Percentiles rank a stretch among this genome's conserved stretches.
Conservation (phyloP, 192 early-diverging fungal species). For the Ambispora gerdemannii region DNA sequence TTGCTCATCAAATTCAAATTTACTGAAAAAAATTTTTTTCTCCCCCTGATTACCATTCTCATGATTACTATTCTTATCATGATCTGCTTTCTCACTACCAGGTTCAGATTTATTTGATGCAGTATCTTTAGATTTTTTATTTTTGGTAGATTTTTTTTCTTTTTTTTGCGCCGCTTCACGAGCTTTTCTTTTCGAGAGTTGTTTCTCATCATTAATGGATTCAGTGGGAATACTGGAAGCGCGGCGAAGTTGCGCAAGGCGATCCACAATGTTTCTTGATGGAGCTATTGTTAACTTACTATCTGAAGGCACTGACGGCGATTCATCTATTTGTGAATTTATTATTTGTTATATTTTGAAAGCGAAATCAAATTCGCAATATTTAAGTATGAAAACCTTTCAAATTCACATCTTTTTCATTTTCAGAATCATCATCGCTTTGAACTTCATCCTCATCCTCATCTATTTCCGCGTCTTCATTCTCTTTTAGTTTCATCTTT, state of each 20-base stretch:
- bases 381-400: constrained; percentile 34
- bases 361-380: constrained; percentile 32
- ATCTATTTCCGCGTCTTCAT: constrained; percentile 38
- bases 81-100: constrained; percentile 37
- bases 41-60: constrained; percentile 46
- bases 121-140: constrained; percentile 36
- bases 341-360: constrained; percentile 36
- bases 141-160: constrained; percentile 40
- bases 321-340: constrained; percentile 35
- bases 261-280: constrained; percentile 32
- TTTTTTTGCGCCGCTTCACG: constrained; percentile 62
- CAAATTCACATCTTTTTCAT: constrained; percentile 38
- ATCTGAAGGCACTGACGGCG: constrained; percentile 35
- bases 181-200: neutral
- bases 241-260: constrained; percentile 38
- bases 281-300: constrained; percentile 32
- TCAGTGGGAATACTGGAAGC: neutral
- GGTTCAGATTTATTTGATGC: constrained; percentile 23
- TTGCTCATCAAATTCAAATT: constrained; percentile 60
- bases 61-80: constrained; percentile 43
- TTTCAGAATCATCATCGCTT: constrained; percentile 32
- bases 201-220: neutral
- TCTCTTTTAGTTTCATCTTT: constrained; percentile 25
- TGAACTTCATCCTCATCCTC: constrained; percentile 33
- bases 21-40: constrained; percentile 63